Evolutionary conservation across 768 basidiomycete genomes (phyloP), one percentile per base, ranked within the genome.

Genomic region (Tulasnella sp.): DNA sequence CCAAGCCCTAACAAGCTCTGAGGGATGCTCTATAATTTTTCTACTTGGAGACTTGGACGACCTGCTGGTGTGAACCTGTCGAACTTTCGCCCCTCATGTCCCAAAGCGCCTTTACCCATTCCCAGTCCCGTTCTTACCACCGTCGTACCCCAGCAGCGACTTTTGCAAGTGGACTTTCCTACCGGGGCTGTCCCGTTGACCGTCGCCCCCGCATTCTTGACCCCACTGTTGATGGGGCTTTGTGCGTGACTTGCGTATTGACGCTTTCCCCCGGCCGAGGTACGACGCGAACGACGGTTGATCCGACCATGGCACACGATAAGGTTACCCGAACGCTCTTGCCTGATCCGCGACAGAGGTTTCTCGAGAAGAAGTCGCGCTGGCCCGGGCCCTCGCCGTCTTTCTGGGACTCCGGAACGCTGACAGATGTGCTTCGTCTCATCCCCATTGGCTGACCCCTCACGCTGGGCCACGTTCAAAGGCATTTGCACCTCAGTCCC

Each of bases 301-400:
- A 69, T 69, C 64, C 64, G 64, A 69, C 64, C 14, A 69, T 69
- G 64, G 64, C 64, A 69, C 31, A 69, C 34, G 64, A 69, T 69
- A 69, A 69, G 64, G 64, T 69, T 69, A 69, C 64, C 64, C 64
- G 64, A 69, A 69, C 64, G 64, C 64, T 37, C 64, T 69, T 69
- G 64, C 64, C 64, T 69, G 64, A 69, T 69, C 64, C 64, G 64
- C 64, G 18, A 69, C 11, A 34, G 64, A 34, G 34, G 31, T 37
- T 69, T 28, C 64, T 69, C 64, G 34, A 31, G 31, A 69, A 37
- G 64, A 37, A 37, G 64, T 69, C 34, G 64, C 64, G 28, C 18
- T 69, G 64, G 64, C 31, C 64, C 64, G 24, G 64, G 64, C 64
- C 64, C 64, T 69, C 64, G 7, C 64, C 64, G 37, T 69, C 64